Conservation (phyloP, 805 yeast species). For the Clavispora fructus region DNA sequence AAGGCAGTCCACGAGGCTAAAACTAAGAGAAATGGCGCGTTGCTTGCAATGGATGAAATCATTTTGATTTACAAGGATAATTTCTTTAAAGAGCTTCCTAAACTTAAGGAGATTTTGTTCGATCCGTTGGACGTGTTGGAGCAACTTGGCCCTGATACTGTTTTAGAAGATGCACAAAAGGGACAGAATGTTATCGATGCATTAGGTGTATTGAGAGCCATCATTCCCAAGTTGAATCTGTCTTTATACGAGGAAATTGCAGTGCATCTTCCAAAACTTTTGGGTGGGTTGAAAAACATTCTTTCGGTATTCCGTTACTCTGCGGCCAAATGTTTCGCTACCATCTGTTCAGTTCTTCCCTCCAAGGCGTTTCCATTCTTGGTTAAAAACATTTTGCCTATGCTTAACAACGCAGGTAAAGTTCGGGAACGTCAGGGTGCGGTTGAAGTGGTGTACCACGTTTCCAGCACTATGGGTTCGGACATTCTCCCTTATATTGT, state of each 20-base stretch:
- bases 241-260: conserved; percentile 47
- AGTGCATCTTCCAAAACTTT: conserved; percentile 32
- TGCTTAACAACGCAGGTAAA: conserved; percentile 70
- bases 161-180: conserved; percentile 36
- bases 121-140: conserved; percentile 50
- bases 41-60: conserved; percentile 59
- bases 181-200: conserved; percentile 87
- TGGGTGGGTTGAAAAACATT: conserved; percentile 60
- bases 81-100: conserved; percentile 60
- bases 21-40: conserved; percentile 81
- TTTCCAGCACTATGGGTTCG: conserved; percentile 79
- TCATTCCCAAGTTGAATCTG: conserved; percentile 56
- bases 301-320: conserved; percentile 84
- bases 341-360: conserved; percentile 66
- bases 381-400: conserved; percentile 73
- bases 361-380: conserved; percentile 69
- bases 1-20: conserved; percentile 66
- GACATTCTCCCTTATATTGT: conserved; percentile 91
- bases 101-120: conserved; percentile 58
- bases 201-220: conserved; percentile 71
- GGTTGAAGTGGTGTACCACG: conserved; percentile 83
- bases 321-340: conserved; percentile 83
- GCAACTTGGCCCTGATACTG: conserved; percentile 17
- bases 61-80: conserved; percentile 47
- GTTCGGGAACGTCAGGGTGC: conserved; percentile 84